A percentile compares a stretch with the other conserved stretches of the same genome.
These are phyloP conservation scores for Alternaria metachromatica DNA, from an alignment of 2,329 filamentous ascomycete species.

Conservation along the genomic window DNA sequence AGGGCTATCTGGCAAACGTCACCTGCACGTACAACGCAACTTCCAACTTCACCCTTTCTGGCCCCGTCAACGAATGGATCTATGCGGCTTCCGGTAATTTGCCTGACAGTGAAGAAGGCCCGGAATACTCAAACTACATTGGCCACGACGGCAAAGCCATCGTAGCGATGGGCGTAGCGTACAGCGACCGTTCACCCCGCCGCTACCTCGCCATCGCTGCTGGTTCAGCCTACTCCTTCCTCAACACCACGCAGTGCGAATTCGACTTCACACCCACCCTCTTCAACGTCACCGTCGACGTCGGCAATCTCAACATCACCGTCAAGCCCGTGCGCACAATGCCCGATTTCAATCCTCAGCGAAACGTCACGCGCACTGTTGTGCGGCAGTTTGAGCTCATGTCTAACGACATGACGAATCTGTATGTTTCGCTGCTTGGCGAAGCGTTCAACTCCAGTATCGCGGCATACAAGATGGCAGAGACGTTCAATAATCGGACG, in stretches of 20 bases:
- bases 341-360: constrained; percentile 36
- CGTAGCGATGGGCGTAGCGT: constrained; percentile 42
- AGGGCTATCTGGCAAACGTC: constrained; percentile 42
- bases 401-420: constrained; percentile 47
- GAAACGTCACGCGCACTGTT: constrained; percentile 38
- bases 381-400: constrained; percentile 47
- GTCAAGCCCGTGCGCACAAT: constrained; percentile 22
- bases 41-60: constrained; percentile 37
- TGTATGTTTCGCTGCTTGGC: constrained; percentile 48
- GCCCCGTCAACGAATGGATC: constrained; percentile 32
- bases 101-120: constrained; percentile 30
- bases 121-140: constrained; percentile 42
- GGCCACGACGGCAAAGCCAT: constrained; percentile 36
- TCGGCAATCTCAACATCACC: constrained; percentile 36
- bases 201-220: constrained; percentile 42
- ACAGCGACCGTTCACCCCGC: constrained; percentile 29
- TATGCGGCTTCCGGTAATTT: constrained; percentile 30
- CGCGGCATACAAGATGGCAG: constrained; percentile 34
- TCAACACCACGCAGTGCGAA: constrained; percentile 44
- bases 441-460: constrained; percentile 46
- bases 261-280: constrained; percentile 36
- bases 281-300: constrained; percentile 40
- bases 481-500: constrained; percentile 6
- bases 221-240: constrained; percentile 35
- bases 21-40: constrained; percentile 48